Conservation (phyloP, 345 rosid genomes). For the Alliaria petiolata region DNA sequence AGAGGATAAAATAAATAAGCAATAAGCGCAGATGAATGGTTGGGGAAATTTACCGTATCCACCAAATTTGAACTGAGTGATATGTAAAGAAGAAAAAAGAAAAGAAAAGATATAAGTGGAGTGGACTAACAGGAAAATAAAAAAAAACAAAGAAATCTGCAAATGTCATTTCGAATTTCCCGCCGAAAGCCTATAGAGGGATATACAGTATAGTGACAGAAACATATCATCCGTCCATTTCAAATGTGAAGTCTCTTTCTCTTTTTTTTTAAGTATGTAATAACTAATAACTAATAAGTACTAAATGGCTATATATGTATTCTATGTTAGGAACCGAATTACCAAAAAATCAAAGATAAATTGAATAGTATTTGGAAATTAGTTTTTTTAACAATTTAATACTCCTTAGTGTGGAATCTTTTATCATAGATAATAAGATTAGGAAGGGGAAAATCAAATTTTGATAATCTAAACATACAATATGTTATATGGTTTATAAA, state of each 20-base stretch:
- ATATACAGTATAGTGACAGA: constrained; percentile 11
- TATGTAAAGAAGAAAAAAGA: not conserved
- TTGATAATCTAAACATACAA: no score
- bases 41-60: constrained; percentile 18
- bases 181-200: constrained; percentile 21
- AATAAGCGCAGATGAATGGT: constrained; percentile 15
- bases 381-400: no score
- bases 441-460: no score
- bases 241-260: constrained; percentile 14
- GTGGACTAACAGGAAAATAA: not conserved
- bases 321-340: no score
- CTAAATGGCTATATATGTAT: no score
- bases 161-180: constrained; percentile 37
- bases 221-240: constrained; percentile 24
- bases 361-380: no score
- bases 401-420: no score
- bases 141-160: constrained; percentile 12
- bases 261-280: not conserved
- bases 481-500: no score
- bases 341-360: no score
- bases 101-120: not conserved
- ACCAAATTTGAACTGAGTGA: constrained; percentile 7
- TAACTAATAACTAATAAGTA: no score
- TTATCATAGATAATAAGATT: no score
- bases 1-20: not conserved